A percentile compares a stretch with the other conserved stretches of the same genome.
phyloP scores from a whole-genome alignment of 2,329 filamentous ascomycete species.

The Diaporthe citri region DNA sequence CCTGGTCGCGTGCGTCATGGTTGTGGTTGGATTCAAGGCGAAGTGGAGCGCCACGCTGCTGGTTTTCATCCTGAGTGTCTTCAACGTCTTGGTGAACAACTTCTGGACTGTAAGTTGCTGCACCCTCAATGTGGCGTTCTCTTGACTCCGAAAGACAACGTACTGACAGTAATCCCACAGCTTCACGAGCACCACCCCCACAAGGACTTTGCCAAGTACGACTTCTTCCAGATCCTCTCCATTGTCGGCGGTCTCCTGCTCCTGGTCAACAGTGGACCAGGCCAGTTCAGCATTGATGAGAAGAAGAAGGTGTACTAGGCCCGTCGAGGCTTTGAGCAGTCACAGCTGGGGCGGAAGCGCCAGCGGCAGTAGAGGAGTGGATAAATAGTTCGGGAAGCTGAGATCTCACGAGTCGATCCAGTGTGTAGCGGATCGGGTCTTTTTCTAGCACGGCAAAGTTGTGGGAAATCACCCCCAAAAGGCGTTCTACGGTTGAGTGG shows the following conservation, averaged over 20 bases:
- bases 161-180: conserved; percentile 59
- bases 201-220: conserved; percentile 99
- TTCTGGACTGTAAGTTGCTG: conserved; percentile 91
- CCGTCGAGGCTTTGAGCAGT: not conserved
- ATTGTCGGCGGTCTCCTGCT: conserved; percentile 97
- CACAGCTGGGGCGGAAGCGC: not conserved
- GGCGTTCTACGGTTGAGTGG: conserved; percentile 37
- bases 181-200: conserved; percentile 98
- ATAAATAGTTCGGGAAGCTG: conserved; percentile 25
- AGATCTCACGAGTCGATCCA: conserved; percentile 19
- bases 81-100: conserved; percentile 99
- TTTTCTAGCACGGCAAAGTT: conserved; percentile 20
- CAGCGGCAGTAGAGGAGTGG: not conserved
- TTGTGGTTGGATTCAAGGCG: conserved; percentile 99
- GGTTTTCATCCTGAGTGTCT: conserved; percentile 93
- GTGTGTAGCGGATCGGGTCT: conserved; percentile 19
- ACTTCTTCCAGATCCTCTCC: conserved; percentile 99
- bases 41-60: conserved; percentile 98
- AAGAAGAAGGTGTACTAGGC: conserved; percentile 99
- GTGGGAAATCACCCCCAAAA: conserved; percentile 25
- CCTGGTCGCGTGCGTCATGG: conserved; percentile 95
- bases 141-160: conserved; percentile 12
- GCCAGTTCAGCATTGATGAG: conserved; percentile 98
- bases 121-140: not conserved
- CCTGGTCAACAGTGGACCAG: conserved; percentile 97